Base-by-base conservation (phyloP, 768 basidiomycete genomes). In the Suillus weaverae region DNA sequence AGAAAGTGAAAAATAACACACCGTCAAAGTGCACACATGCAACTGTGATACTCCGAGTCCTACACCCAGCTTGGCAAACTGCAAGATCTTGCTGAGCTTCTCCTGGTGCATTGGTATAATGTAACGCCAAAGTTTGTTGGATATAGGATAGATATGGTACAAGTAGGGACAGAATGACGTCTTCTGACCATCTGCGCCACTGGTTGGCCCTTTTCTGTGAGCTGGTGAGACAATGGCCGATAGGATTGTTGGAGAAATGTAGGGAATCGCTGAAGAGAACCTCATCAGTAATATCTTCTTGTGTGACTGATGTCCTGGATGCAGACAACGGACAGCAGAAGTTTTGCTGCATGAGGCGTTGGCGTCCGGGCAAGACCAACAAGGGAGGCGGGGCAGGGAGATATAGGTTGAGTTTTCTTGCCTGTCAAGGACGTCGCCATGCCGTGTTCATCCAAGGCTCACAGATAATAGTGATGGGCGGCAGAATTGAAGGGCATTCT, bases 141-240 rank as follows among this genome's bases (percentile, higher is more conserved):
- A 59, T 38, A 8, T 59, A 59, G 8, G 57, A 22, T 60, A 60
- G 5, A 5, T 60, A 60, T 20, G 57, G 57, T 16, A 59, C 35
- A 8, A 59, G 26, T 2, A 53, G 44, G 1, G 26, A 48, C 10
- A n/a, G 46, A 32, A 62, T 44, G 44, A 62, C 43, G 0, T 62
- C 61, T 18, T 43, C 3, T 3, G 61, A 30, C 61, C 61, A 62
- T 43, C 30, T 43, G 44, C 30, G n/a, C 46, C 61, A 62, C 26
- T 62, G 61, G 30, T 62, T 62, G 16, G 8, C 35, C 44, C 48
- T 54, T 48, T 62, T 62, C 30, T 62, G 61, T 8, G 14, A 46
- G 22, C 61, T 38, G 36, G 43, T 56, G 0, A 60, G 57, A 60
- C 11, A n/a, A 38, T 2, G 36, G 5, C 6, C 18, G 4, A 32